Percentiles rank a stretch among this genome's conserved stretches.
Conservation (phyloP, 129 eudicot genomes). For the Arctium minus region DNA sequence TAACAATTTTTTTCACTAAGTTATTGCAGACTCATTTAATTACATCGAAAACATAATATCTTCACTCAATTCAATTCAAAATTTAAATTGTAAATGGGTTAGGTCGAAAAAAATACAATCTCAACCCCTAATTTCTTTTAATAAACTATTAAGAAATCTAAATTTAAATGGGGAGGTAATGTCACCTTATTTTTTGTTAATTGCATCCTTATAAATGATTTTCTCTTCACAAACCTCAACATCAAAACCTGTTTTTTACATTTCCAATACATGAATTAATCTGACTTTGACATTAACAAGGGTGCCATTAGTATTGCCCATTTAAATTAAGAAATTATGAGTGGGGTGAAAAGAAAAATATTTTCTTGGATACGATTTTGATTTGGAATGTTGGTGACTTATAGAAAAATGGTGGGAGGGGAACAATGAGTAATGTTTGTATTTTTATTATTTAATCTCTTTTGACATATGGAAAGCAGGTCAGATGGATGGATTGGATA, state of each 20-base stretch:
- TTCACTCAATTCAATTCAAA: not conserved
- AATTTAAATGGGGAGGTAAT: no score
- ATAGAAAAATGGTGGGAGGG: not conserved
- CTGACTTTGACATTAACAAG: no score
- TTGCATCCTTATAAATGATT: no score
- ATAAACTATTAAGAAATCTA: not conserved
- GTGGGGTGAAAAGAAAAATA: slow-evolving; percentile 8
- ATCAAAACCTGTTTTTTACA: no score
- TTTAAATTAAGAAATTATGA: not conserved
- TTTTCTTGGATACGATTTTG: slow-evolving; percentile 10
- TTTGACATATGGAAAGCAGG: not conserved
- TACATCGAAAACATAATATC: not conserved
- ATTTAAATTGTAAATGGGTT: not conserved
- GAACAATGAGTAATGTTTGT: not conserved
- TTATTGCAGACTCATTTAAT: not conserved
- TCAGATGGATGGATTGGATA: no score
- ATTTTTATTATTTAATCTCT: not conserved
- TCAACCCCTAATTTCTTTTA: not conserved
- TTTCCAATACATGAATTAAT: no score
- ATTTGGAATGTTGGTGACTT: slow-evolving; percentile 7
- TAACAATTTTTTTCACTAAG: no score
- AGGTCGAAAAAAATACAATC: no score
- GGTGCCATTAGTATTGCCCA: no score
- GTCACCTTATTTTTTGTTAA: no score
- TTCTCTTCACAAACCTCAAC: no score